These are phyloP conservation scores for Pseudogymnoascus sp. DNA, from an alignment of 2,329 filamentous ascomycete species.

Conservation along the genomic window DNA sequence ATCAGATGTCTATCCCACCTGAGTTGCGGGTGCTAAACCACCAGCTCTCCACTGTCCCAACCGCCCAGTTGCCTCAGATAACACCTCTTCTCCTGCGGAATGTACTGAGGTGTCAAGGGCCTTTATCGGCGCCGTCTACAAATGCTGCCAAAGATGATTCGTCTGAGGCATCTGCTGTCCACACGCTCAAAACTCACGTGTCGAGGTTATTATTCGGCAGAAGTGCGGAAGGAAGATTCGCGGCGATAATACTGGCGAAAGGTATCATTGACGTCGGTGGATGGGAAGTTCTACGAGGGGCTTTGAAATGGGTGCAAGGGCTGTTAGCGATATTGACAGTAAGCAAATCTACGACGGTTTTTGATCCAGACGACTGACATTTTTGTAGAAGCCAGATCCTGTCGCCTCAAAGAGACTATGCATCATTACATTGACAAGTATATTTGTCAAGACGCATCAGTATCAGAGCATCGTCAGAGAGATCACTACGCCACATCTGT, in stretches of 20 bases:
- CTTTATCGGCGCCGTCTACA: conserved; percentile 59
- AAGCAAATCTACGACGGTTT: conserved; percentile 18
- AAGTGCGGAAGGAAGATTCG: conserved; percentile 67
- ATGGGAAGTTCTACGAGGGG: conserved; percentile 70
- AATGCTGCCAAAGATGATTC: conserved; percentile 53
- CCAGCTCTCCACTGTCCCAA: conserved; percentile 64
- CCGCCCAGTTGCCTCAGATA: conserved; percentile 67
- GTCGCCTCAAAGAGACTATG: conserved; percentile 68
- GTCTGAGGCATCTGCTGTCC: conserved; percentile 63
- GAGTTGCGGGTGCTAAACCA: conserved; percentile 61
- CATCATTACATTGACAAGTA: conserved; percentile 71
- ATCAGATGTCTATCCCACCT: conserved; percentile 37
- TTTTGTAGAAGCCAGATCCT: conserved; percentile 66
- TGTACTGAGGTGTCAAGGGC: conserved; percentile 48
- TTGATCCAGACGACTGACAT: conserved; percentile 16
- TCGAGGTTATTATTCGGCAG: conserved; percentile 73
- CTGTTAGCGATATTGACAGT: conserved; percentile 69
- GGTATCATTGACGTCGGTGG: conserved; percentile 75
- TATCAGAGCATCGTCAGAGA: conserved; percentile 80
- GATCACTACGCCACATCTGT: conserved; percentile 76
- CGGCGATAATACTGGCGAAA: conserved; percentile 73
- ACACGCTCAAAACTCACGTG: conserved; percentile 75
- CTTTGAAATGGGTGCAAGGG: conserved; percentile 70
- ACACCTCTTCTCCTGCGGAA: conserved; percentile 62
- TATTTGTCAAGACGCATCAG: conserved; percentile 75